Percentiles rank a stretch among this genome's conserved stretches.
These are phyloP conservation scores for Triadica sebifera DNA, from an alignment of 345 rosid species.

Conservation along the genomic window DNA sequence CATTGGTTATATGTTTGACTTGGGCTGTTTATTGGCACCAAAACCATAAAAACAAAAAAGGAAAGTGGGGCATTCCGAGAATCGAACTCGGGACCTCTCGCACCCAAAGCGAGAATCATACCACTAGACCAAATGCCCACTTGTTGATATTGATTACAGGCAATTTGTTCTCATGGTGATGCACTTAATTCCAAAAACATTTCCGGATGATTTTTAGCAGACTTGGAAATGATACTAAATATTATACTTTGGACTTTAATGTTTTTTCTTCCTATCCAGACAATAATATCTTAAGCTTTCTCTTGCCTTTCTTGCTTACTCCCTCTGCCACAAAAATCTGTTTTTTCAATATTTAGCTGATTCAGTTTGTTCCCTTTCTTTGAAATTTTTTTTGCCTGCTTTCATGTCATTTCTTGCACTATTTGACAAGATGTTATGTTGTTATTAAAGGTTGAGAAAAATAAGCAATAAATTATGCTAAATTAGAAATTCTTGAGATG, in stretches of 20 bases:
- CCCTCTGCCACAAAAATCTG: background rate
- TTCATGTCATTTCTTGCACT: background rate
- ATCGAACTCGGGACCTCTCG: constrained; percentile 73
- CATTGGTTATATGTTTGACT: too few relatives aligned
- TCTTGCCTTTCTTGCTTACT: background rate
- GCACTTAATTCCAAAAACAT: background rate
- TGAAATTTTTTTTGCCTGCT: background rate
- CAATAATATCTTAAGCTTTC: background rate
- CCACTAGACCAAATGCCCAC: constrained; percentile 76
- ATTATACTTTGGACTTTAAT: too few relatives aligned
- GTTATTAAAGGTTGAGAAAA: background rate
- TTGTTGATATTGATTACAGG: background rate
- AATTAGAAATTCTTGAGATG: background rate
- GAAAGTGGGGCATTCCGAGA: constrained; percentile 58
- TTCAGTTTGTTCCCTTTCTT: background rate
- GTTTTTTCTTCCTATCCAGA: background rate
- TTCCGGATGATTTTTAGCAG: background rate
- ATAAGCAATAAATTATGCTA: background rate
- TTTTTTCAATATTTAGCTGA: background rate
- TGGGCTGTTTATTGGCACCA: too few relatives aligned
- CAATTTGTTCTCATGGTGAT: background rate
- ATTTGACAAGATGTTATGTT: background rate
- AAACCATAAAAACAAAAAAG: too few relatives aligned
- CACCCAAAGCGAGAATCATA: constrained; percentile 89
- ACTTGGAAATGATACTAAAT: background rate